Evolutionary conservation across 2,329 filamentous ascomycete genomes (phyloP), one percentile per base, ranked within the genome.

Genomic region (Chlorencoelia australis): DNA sequence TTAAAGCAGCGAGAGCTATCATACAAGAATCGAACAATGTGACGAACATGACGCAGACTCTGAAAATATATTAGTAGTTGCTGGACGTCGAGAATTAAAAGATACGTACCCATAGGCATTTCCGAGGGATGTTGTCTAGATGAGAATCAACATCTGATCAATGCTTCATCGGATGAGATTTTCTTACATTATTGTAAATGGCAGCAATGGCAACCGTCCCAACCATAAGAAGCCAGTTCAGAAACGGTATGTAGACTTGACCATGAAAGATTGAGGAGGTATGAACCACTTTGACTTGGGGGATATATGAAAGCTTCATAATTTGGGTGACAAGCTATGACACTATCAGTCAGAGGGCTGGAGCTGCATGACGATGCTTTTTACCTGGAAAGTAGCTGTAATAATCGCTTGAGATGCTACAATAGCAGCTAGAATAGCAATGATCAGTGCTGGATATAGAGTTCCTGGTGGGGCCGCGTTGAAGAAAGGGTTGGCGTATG

Each of bases 361-460:
- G 6, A n/a, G 14, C 13, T n/a, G n/a, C n/a, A n/a, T n/a, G n/a
- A n/a, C n/a, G n/a, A n/a, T 7, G 7, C 19, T 15, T 35, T 41
- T 60, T 2, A 54, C 45, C 58, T 83, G 80, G 45, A 87, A 87
- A 0, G 77, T 75, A 6, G 73, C 76, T 0, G 82, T 87, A 34
- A 87, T 85, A 61, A 87, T 79, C 7, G 82, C 82, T 46, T 88
- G 82, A 4, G 76, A 82, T 1, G 82, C 82, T 8, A 88, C 81
- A 47, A 87, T 74, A 17, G 80, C 79, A 4, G 79, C 79, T 4
- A 82, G 59, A 7, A 86, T 68, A 0, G 81, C 79, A 31, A 86
- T 60, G 3, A 87, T 66, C 18, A 88, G 61, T 36, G 70, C 73
- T 4, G 78, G 77, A 49, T 80, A 82, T 15, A 86, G 64, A 50